Percentiles rank a stretch among this genome's conserved stretches.
Evolutionary conservation across 176 grass and related monocot genomes (phyloP).

Genomic region (Raddia distichophylla): DNA sequence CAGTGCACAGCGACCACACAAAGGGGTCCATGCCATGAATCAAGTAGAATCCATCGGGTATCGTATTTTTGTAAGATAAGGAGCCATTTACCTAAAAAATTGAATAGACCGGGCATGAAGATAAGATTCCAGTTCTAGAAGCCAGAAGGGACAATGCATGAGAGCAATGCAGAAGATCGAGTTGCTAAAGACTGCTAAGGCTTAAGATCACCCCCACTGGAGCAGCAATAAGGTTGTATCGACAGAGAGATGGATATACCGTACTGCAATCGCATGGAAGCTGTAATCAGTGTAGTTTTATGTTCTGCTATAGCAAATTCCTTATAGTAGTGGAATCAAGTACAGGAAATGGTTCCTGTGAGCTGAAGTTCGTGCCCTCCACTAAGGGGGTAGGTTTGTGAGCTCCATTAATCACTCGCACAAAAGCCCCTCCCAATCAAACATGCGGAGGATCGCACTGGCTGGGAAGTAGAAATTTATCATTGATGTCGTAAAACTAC

Average conservation of each 20-base stretch:
- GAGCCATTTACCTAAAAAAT: conserved; percentile 73
- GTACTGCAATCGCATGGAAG: neutral
- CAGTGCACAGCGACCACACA: conserved; percentile 93
- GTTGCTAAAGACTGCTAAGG: neutral
- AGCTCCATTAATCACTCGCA: neutral
- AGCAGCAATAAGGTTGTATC: neutral
- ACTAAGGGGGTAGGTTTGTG: neutral
- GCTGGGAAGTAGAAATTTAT: too few relatives aligned
- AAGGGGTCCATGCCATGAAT: conserved; percentile 97
- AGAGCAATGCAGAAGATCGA: neutral
- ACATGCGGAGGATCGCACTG: neutral
- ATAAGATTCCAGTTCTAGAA: neutral
- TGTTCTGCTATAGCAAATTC: neutral
- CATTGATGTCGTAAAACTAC: neutral
- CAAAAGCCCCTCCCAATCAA: neutral
- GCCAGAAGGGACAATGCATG: neutral
- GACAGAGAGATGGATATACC: neutral
- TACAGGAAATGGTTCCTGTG: neutral
- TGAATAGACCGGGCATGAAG: neutral
- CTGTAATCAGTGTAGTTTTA: neutral
- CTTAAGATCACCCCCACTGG: neutral
- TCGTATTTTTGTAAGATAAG: conserved; percentile 81
- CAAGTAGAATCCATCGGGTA: conserved; percentile 87
- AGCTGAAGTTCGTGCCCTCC: neutral
- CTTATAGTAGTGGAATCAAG: neutral